phyloP scores from a whole-genome alignment of 371 early-diverging fungal species.

The Batrachochytrium dendrobatidis region DNA sequence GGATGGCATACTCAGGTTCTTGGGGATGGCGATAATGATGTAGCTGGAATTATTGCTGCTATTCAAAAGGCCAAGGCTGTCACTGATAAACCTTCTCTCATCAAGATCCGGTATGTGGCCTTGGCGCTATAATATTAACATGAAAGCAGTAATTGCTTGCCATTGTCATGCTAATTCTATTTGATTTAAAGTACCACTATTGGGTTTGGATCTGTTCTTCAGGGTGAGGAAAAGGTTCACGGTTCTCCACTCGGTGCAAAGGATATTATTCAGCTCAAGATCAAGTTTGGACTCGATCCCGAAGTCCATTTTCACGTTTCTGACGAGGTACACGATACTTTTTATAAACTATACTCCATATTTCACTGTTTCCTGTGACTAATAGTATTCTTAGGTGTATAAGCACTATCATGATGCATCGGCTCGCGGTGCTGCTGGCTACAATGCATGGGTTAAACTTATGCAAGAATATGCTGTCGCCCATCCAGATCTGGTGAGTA shows the following conservation, averaged over 20 bases:
- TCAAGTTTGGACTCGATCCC: constrained; percentile 74
- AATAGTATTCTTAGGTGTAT: constrained; percentile 49
- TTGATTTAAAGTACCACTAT: constrained; percentile 43
- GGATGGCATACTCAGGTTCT: constrained; percentile 88
- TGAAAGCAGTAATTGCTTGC: too few relatives aligned
- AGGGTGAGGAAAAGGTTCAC: constrained; percentile 80
- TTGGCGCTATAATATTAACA: background rate
- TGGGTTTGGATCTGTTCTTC: constrained; percentile 77
- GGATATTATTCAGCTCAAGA: constrained; percentile 81
- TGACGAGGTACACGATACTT: constrained; percentile 25
- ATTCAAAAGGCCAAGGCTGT: constrained; percentile 74
- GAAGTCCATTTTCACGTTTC: constrained; percentile 68
- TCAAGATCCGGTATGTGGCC: constrained; percentile 71
- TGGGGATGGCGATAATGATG: constrained; percentile 78
- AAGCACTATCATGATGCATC: constrained; percentile 57
- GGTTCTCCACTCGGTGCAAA: constrained; percentile 81
- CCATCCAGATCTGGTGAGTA: constrained; percentile 50
- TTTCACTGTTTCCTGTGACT: background rate
- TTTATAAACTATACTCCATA: background rate
- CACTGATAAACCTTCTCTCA: constrained; percentile 80
- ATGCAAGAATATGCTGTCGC: constrained; percentile 56
- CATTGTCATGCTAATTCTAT: too few relatives aligned
- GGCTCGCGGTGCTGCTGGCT: constrained; percentile 50
- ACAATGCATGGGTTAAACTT: constrained; percentile 69
- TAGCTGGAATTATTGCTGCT: constrained; percentile 62